Conservation (phyloP, 306 rosid species). For the Lagenaria siceraria region DNA sequence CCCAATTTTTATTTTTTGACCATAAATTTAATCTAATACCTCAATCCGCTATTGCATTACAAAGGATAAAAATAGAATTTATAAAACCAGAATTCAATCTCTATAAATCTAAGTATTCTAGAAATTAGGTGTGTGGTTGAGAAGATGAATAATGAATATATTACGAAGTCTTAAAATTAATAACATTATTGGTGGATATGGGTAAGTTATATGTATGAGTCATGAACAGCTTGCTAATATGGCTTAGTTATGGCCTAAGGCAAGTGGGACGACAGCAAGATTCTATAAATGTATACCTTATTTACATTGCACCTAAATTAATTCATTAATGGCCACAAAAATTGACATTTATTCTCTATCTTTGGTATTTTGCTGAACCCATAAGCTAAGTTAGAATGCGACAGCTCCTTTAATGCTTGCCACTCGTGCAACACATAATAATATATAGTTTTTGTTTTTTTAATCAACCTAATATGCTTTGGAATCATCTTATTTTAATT, state of each 20-base stretch:
- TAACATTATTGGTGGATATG: neutral
- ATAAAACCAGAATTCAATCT: no score
- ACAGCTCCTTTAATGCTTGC: neutral
- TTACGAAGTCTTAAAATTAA: neutral
- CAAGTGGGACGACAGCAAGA: conserved; percentile 9
- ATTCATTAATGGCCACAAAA: neutral
- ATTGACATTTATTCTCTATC: neutral
- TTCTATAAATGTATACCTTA: neutral
- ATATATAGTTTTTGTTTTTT: neutral
- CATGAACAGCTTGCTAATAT: neutral
- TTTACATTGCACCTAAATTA: neutral
- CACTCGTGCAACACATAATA: neutral
- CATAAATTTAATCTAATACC: no score
- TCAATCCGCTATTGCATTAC: no score
- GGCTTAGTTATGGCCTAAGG: neutral
- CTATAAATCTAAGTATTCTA: neutral
- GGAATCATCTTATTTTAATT: neutral
- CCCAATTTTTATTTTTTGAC: no score
- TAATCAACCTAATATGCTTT: neutral
- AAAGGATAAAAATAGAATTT: no score
- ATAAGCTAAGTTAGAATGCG: neutral
- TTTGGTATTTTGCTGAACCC: neutral
- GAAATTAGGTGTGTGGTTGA: neutral
- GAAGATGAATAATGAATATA: neutral
- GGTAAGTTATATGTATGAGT: neutral